phyloP scores from a whole-genome alignment of 2,329 filamentous ascomycete species.

The Ceratocystis destructans region DNA sequence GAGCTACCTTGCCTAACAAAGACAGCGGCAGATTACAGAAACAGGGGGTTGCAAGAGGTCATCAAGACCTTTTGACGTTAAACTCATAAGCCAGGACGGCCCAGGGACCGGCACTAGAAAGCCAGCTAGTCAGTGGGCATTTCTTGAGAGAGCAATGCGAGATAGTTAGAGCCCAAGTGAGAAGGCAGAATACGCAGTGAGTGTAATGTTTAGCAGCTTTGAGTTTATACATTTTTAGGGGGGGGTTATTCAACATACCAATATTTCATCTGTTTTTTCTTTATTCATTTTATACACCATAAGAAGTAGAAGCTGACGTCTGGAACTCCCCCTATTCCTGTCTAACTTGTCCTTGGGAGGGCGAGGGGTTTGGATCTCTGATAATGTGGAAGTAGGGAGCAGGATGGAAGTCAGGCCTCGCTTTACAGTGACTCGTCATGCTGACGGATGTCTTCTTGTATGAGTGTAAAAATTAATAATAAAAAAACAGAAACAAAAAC shows the following conservation, averaged over 20 bases:
- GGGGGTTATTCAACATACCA: too few relatives aligned
- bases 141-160: too few relatives aligned
- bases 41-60: background rate
- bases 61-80: slow-evolving; percentile 11
- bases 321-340: background rate
- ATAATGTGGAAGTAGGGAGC: background rate
- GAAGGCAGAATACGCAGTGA: too few relatives aligned
- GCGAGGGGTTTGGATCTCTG: background rate
- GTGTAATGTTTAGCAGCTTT: background rate
- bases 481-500: too few relatives aligned
- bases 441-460: too few relatives aligned
- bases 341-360: background rate
- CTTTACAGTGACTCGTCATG: too few relatives aligned
- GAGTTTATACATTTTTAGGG: background rate
- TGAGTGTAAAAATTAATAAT: too few relatives aligned
- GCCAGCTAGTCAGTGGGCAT: background rate
- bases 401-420: too few relatives aligned
- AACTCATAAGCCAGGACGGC: slow-evolving; percentile 5
- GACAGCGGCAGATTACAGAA: slow-evolving; percentile 1
- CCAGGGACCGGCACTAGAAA: slow-evolving; percentile 1
- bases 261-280: background rate
- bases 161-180: too few relatives aligned
- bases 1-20: slow-evolving; percentile 2
- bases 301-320: background rate
- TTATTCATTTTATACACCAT: background rate